These are phyloP conservation scores for Myriosclerotinia duriaeana DNA, from an alignment of 2,329 filamentous ascomycete species.

Conservation along the genomic window DNA sequence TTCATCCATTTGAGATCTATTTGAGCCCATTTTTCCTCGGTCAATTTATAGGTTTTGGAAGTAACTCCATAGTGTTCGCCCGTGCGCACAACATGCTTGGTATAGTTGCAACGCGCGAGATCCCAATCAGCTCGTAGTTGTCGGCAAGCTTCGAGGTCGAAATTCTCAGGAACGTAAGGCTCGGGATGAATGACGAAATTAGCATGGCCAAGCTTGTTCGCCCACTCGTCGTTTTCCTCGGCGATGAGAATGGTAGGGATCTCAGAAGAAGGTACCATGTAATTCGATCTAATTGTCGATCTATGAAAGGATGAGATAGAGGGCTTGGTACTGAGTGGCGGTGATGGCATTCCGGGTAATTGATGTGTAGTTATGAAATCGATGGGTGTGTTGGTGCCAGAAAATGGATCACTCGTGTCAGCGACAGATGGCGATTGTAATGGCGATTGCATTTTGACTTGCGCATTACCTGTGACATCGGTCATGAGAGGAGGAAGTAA, in stretches of 20 bases:
- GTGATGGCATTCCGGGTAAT: conserved; percentile 56
- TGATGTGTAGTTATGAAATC: conserved; percentile 46
- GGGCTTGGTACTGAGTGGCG: conserved; percentile 73
- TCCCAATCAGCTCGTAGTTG: conserved; percentile 80
- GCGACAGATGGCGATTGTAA: conserved; percentile 80
- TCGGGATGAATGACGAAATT: conserved; percentile 86
- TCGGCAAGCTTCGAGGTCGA: conserved; percentile 55
- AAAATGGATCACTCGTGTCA: conserved; percentile 45
- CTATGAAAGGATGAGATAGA: conserved; percentile 73
- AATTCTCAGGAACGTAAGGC: conserved; percentile 69
- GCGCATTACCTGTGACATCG: conserved; percentile 45
- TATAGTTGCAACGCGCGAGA: conserved; percentile 78
- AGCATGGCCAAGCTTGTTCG: conserved; percentile 80
- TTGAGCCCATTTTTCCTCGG: conserved; percentile 83
- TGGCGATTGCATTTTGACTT: conserved; percentile 70
- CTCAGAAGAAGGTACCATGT: conserved; percentile 52
- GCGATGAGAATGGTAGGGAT: conserved; percentile 67
- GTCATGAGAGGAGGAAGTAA: conserved; percentile 79
- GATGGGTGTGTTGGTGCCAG: conserved; percentile 47
- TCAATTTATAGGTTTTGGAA: conserved; percentile 82
- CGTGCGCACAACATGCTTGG: conserved; percentile 82
- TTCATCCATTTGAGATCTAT: conserved; percentile 73
- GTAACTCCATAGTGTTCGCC: conserved; percentile 89
- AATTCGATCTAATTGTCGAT: conserved; percentile 44
- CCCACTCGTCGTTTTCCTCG: conserved; percentile 77